A percentile compares a stretch with the other conserved stretches of the same genome.
Evolutionary conservation across 495 filamentous ascomycete species (phyloP).

Genomic region (Wilcoxina mikolae): DNA sequence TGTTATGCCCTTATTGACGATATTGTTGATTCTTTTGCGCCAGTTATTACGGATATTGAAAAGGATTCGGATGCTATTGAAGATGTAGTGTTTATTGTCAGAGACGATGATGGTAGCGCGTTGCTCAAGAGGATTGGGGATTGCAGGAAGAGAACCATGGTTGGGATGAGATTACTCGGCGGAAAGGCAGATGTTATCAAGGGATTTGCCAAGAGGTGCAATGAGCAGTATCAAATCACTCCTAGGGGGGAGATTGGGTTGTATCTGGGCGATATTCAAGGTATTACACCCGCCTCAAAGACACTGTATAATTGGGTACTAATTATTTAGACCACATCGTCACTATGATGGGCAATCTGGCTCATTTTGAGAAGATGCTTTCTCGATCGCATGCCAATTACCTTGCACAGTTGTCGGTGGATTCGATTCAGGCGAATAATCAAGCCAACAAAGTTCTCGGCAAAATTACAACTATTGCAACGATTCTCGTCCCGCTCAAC

Average conservation of each 20-base stretch:
- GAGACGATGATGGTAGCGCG: constrained; percentile 65
- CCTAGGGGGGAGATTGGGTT: constrained; percentile 88
- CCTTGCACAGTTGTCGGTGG: constrained; percentile 52
- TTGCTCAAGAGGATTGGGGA: constrained; percentile 47
- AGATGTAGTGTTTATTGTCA: constrained; percentile 51
- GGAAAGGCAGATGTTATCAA: constrained; percentile 99
- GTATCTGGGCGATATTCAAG: constrained; percentile 90
- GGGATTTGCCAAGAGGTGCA: constrained; percentile 96
- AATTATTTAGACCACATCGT: constrained; percentile 63
- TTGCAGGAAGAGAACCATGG: constrained; percentile 94
- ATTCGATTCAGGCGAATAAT: constrained; percentile 60
- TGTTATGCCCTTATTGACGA: constrained; percentile 96
- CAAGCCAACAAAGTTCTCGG: constrained; percentile 93
- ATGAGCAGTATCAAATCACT: constrained; percentile 94
- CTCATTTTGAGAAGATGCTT: constrained; percentile 88
- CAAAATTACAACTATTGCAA: constrained; percentile 88
- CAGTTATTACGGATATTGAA: constrained; percentile 76
- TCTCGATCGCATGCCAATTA: constrained; percentile 91
- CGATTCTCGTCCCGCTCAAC: constrained; percentile 95
- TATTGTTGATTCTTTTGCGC: constrained; percentile 89
- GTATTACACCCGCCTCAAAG: constrained; percentile 9
- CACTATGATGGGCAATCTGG: constrained; percentile 90
- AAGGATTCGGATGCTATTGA: constrained; percentile 84
- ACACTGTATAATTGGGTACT: neutral
- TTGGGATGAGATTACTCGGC: constrained; percentile 75